Percentiles rank a stretch among this genome's conserved stretches.
Evolutionary conservation across 2,329 filamentous ascomycete species (phyloP).

Genomic region (Zarea fungicola): DNA sequence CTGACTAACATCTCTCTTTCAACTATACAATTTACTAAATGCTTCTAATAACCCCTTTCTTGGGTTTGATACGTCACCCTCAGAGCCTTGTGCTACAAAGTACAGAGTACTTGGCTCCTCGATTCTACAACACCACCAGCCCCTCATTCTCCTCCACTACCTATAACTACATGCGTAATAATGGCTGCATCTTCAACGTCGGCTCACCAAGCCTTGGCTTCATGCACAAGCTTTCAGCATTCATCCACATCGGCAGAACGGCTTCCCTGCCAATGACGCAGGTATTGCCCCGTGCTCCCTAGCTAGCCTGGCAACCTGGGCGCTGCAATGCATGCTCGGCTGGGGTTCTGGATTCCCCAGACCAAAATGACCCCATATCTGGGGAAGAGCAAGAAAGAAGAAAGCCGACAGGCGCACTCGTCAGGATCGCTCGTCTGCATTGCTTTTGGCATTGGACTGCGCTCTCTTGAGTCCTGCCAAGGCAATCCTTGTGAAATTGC

Average conservation of each 20-base stretch:
- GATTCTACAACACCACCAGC: too few species aligned
- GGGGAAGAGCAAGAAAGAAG: conserved; percentile 3
- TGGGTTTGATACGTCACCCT: too few species aligned
- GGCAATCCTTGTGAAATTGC: conserved; percentile 1
- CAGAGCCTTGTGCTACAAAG: too few species aligned
- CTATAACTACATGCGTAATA: not conserved
- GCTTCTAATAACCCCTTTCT: too few species aligned
- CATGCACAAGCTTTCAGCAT: not conserved
- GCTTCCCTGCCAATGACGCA: conserved; percentile 6
- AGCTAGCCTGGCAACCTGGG: not conserved
- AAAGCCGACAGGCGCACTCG: too few species aligned
- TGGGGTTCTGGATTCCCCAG: not conserved
- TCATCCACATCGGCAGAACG: not conserved
- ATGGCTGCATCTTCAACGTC: conserved; percentile 9
- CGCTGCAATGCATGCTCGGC: not conserved
- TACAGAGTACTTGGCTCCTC: too few species aligned
- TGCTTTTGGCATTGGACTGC: too few species aligned
- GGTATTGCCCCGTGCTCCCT: not conserved
- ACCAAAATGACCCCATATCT: conserved; percentile 10
- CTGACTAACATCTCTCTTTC: too few species aligned
- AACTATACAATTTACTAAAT: too few species aligned
- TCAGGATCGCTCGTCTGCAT: too few species aligned
- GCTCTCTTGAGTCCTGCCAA: not conserved
- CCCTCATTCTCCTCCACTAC: too few species aligned
- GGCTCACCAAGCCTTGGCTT: conserved; percentile 3